phyloP scores from a whole-genome alignment of 208 protist species.

The Trypanosoma avium region DNA sequence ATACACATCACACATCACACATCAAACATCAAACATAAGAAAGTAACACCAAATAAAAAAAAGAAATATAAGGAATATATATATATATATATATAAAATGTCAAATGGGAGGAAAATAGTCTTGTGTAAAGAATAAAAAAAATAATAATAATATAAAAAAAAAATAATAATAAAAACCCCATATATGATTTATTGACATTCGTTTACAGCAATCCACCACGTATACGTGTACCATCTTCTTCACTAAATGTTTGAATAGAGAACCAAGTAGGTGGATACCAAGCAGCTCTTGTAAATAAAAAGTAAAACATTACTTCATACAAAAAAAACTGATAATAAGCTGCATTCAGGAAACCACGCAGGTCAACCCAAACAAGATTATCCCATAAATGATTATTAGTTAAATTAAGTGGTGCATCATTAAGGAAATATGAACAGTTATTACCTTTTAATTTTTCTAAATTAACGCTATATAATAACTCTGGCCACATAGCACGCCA shows the following conservation, averaged over 20 bases:
- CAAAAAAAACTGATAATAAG: conserved; percentile 55
- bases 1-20: background rate
- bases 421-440: background rate
- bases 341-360: conserved; percentile 61
- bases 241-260: conserved; percentile 49
- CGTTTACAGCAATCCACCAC: conserved; percentile 3
- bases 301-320: conserved; percentile 89
- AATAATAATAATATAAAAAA: conserved; percentile 6
- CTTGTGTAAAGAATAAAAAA: background rate
- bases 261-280: conserved; percentile 80
- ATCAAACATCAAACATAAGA: background rate
- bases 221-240: conserved; percentile 17
- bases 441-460: background rate
- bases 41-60: conserved; percentile 2
- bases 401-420: conserved; percentile 30
- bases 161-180: conserved; percentile 12
- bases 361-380: conserved; percentile 64
- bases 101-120: background rate
- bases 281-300: conserved; percentile 66
- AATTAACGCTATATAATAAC: conserved; percentile 43
- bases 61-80: conserved; percentile 1
- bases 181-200: background rate
- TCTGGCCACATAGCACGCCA: conserved; percentile 89
- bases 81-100: background rate
- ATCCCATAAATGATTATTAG: conserved; percentile 72